Base-by-base conservation (phyloP, 1,284 basidiomycete genomes). In the Marasmius sp. region DNA sequence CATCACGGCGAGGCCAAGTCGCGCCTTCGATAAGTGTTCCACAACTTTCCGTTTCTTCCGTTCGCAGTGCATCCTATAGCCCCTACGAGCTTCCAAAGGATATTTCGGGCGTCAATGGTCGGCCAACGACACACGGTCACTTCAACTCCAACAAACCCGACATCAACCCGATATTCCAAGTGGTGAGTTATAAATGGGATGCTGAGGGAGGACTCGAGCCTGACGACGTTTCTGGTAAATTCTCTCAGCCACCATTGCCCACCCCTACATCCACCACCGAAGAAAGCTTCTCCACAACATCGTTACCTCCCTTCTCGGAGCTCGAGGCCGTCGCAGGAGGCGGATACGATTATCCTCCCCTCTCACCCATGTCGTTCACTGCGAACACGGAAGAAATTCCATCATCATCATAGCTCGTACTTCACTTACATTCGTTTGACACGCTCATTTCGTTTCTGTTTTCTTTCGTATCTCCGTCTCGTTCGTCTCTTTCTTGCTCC, bases 141-240 rank as follows among this genome's bases (percentile, higher is more conserved):
- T 78, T 37, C 45, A 47, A 47, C 6, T 8, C 45, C 75, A 75
- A 63, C 77, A 87, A 87, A 72, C 84, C 87, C 57, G 83, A 81
- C 43, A 92, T 94, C 71, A 94, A 95, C 75, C 92, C 93, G 43
- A 94, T 94, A 76, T 95, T 95, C 82, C 88, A 92, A 84, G 92
- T 95, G 75, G 93, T 94, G 76, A 83, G 92, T 81, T 75, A 73
- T 66, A 67, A 72, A 63, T 76, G 64, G 71, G 70, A 71, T 68
- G 65, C 61, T 71, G 62, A 66, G 65, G 64, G 70, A 68, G 68
- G 66, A 67, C 65, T 70, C 41, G 66, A 68, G 58, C 67, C 54
- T 69, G 61, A 48, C 58, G 56, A 53, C 57, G 45, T 62, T 62
- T 58, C 56, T 63, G 62, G 65, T 66, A 56, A 53, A 62, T 62